Conservation (phyloP, 1,284 basidiomycete genomes). For the Serendipita sp. region DNA sequence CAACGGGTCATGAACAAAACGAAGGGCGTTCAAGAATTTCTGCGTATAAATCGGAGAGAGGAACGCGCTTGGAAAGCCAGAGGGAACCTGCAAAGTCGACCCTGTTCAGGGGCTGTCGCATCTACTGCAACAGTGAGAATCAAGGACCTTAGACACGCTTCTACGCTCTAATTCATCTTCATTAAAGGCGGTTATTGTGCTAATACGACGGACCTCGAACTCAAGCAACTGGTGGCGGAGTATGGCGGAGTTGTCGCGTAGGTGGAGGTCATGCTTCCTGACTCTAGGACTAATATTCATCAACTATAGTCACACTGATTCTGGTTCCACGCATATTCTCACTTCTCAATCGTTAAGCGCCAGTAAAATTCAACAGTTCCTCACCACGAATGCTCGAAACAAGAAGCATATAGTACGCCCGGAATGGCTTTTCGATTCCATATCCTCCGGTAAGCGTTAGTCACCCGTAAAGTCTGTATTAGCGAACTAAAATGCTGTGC, state of each 20-base stretch:
- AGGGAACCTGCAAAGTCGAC: background rate
- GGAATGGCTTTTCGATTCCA: conserved; percentile 56
- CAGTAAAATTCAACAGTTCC: background rate
- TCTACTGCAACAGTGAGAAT: conserved; percentile 2
- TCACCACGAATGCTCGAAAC: background rate
- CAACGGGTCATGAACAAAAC: conserved; percentile 53
- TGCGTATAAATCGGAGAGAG: conserved; percentile 31
- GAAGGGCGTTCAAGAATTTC: conserved; percentile 31
- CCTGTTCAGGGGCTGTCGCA: conserved; percentile 2
- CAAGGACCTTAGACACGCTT: background rate
- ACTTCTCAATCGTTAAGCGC: background rate
- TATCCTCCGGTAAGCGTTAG: conserved; percentile 21
- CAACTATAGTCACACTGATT: conserved; percentile 1
- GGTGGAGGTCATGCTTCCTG: conserved; percentile 13
- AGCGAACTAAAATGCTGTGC: background rate
- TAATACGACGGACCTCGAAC: conserved; percentile 58
- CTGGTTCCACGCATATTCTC: conserved; percentile 5
- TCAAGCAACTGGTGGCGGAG: conserved; percentile 42
- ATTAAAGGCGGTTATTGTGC: conserved; percentile 36
- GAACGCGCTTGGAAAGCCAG: conserved; percentile 38
- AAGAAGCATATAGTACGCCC: conserved; percentile 27
- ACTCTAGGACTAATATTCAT: background rate
- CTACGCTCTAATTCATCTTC: background rate
- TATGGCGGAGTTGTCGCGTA: conserved; percentile 43
- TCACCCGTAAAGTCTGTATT: background rate